These are phyloP conservation scores for Lobosporangium transversale DNA, from an alignment of 192 early-diverging fungal genomes.

Conservation along the genomic window DNA sequence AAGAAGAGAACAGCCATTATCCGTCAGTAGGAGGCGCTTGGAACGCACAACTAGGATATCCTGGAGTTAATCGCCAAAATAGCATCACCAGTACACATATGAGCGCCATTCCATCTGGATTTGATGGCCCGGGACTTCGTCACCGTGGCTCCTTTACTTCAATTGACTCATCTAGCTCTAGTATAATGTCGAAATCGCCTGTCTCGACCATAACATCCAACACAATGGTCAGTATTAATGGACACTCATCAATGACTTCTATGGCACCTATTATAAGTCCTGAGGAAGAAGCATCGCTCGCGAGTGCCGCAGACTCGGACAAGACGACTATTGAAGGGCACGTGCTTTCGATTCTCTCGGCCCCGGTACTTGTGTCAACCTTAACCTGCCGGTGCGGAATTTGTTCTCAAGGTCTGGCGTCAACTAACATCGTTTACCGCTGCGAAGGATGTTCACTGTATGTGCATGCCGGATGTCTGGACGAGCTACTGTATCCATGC, in stretches of 20 bases:
- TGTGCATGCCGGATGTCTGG: constrained; percentile 59
- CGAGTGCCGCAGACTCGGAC: not conserved
- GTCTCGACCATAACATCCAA: constrained; percentile 42
- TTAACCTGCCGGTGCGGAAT: constrained; percentile 40
- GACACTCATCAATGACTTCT: constrained; percentile 11
- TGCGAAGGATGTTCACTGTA: constrained; percentile 57
- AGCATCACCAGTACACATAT: constrained; percentile 11
- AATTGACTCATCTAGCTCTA: constrained; percentile 43
- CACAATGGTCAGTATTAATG: constrained; percentile 50
- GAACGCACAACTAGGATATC: not conserved
- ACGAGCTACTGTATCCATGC: constrained; percentile 64
- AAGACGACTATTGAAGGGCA: constrained; percentile 25
- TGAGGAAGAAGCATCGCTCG: constrained; percentile 1
- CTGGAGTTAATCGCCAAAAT: constrained; percentile 14
- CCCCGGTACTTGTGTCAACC: constrained; percentile 25
- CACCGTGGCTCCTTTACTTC: constrained; percentile 40
- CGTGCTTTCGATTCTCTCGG: constrained; percentile 17
- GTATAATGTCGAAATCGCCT: constrained; percentile 31
- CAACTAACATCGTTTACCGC: constrained; percentile 26
- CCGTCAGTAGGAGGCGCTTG: too few species aligned
- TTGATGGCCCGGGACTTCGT: constrained; percentile 12
- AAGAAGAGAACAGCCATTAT: too few species aligned
- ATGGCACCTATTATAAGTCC: not conserved
- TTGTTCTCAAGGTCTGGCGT: constrained; percentile 7
- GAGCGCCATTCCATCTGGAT: not conserved